These are phyloP conservation scores for Claviceps arundinis DNA, from an alignment of 2,329 filamentous ascomycete species.

Conservation along the genomic window DNA sequence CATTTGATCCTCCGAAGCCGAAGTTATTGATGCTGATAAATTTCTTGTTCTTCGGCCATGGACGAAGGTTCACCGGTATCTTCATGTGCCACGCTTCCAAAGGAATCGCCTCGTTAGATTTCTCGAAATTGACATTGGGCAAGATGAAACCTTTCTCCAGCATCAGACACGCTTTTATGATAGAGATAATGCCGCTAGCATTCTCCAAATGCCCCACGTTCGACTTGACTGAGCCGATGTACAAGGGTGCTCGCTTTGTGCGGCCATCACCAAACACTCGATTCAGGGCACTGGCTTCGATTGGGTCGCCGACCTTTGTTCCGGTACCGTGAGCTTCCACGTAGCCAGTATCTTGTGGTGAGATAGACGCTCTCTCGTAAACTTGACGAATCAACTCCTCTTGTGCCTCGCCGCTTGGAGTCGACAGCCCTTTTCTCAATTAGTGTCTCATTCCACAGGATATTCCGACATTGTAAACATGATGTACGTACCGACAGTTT, in stretches of 20 bases:
- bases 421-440: conserved; percentile 33
- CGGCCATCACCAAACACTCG: conserved; percentile 28
- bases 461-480: too few species aligned
- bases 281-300: conserved; percentile 36
- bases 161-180: conserved; percentile 40
- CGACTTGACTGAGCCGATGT: conserved; percentile 35
- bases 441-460: background rate
- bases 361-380: conserved; percentile 19
- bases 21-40: conserved; percentile 37
- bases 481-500: conserved; percentile 14
- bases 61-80: conserved; percentile 30
- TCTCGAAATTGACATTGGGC: conserved; percentile 37
- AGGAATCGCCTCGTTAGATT: conserved; percentile 34
- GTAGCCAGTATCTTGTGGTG: conserved; percentile 17
- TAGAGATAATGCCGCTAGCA: conserved; percentile 34
- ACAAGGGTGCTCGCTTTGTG: conserved; percentile 27
- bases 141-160: conserved; percentile 36
- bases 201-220: conserved; percentile 40
- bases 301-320: conserved; percentile 41
- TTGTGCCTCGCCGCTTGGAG: conserved; percentile 39
- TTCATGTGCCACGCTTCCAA: conserved; percentile 36
- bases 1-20: conserved; percentile 33
- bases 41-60: conserved; percentile 34
- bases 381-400: conserved; percentile 23
- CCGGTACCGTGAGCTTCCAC: conserved; percentile 43